These are phyloP conservation scores for Solanum chmielewskii DNA, from an alignment of 257 asterid genomes.

Conservation along the genomic window DNA sequence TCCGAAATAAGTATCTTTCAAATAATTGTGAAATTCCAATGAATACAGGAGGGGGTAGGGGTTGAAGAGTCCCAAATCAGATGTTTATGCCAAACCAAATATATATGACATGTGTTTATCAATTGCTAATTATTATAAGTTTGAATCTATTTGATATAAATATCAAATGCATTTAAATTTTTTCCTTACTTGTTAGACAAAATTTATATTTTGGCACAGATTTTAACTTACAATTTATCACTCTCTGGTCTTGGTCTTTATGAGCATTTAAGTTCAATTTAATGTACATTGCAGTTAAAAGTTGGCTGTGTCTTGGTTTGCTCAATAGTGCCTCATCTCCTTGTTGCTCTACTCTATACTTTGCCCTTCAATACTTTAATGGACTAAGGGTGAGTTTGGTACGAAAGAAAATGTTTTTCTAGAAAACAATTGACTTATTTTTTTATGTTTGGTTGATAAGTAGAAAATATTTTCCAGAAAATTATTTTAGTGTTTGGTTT, in stretches of 20 bases:
- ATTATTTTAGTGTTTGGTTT: too few relatives aligned
- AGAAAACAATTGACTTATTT: too few relatives aligned
- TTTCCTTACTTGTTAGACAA: neutral
- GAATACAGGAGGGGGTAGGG: neutral
- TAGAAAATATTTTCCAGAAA: too few relatives aligned
- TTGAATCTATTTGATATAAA: neutral
- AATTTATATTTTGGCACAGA: neutral
- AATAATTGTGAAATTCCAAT: neutral
- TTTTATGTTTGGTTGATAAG: too few relatives aligned
- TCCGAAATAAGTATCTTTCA: too few relatives aligned
- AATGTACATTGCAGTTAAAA: conserved; percentile 13
- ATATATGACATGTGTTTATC: neutral
- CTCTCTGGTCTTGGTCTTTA: neutral
- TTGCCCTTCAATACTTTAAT: neutral
- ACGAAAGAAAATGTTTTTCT: too few relatives aligned
- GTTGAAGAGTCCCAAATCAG: neutral
- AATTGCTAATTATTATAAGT: too few relatives aligned
- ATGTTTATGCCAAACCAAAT: neutral
- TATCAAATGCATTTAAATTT: too few relatives aligned
- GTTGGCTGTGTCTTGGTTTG: conserved; percentile 41
- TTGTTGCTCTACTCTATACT: neutral
- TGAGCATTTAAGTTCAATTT: neutral
- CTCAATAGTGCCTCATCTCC: conserved; percentile 42
- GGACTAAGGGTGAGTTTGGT: too few relatives aligned
- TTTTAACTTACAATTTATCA: neutral